Evolutionary conservation across 2,329 filamentous ascomycete genomes (phyloP).

Genomic region (Sordariomycetes sp.): DNA sequence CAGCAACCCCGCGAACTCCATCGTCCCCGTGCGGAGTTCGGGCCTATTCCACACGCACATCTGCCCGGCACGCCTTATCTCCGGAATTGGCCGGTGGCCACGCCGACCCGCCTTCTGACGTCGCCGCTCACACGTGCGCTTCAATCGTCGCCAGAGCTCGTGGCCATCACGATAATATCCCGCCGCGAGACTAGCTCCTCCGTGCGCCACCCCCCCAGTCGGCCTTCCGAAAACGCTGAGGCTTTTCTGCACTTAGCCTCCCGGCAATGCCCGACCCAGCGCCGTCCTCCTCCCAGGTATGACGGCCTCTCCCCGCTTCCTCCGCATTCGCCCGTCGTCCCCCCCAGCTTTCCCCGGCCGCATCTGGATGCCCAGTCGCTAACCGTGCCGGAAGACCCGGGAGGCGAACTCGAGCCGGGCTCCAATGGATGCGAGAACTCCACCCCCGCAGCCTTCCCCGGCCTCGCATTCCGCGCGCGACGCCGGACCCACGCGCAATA

Average conservation of each 20-base stretch:
- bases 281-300: not conserved
- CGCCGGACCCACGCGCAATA: conserved; percentile 53
- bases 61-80: not conserved
- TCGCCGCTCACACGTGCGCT: not conserved
- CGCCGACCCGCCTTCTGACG: not conserved
- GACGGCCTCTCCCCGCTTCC: not conserved
- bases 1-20: not conserved
- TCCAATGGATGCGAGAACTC: not conserved
- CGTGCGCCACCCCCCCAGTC: not conserved
- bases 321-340: not conserved
- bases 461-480: not conserved
- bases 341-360: not conserved
- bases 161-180: not conserved
- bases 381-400: not conserved
- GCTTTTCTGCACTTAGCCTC: not conserved
- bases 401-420: not conserved
- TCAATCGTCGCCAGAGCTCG: not conserved
- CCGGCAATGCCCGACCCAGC: not conserved
- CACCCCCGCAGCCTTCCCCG: not conserved
- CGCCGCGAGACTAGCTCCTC: not conserved
- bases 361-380: not conserved
- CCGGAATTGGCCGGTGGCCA: not conserved
- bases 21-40: not conserved
- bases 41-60: not conserved
- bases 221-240: too few species aligned